These are phyloP conservation scores for Blastomyces percursus DNA, from an alignment of 2,329 filamentous ascomycete genomes.

Conservation along the genomic window DNA sequence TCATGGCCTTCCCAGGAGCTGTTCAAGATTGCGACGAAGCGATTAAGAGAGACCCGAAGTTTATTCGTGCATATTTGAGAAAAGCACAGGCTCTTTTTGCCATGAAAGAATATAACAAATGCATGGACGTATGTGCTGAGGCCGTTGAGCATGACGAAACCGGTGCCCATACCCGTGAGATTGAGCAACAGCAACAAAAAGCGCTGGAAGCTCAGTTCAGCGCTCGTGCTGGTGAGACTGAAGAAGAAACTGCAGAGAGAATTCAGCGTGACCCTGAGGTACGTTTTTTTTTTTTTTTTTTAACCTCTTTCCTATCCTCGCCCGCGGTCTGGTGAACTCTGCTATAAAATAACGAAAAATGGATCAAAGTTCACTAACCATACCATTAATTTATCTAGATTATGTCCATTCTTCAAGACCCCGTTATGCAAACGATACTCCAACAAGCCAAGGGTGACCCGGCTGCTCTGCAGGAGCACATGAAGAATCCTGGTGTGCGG, in stretches of 20 bases:
- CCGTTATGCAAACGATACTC: slow-evolving; percentile 93
- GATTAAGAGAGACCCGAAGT: slow-evolving; percentile 80
- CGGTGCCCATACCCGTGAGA: slow-evolving; percentile 77
- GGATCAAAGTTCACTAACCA: slow-evolving; percentile 11
- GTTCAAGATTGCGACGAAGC: slow-evolving; percentile 86
- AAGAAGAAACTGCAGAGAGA: slow-evolving; percentile 87
- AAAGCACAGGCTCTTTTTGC: slow-evolving; percentile 93
- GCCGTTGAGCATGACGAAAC: slow-evolving; percentile 66
- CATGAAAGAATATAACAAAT: slow-evolving; percentile 97
- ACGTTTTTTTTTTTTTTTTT: slow-evolving; percentile 26
- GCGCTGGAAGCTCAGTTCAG: slow-evolving; percentile 82
- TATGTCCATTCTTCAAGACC: slow-evolving; percentile 83
- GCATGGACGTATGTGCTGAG: slow-evolving; percentile 76
- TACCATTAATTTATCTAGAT: slow-evolving; percentile 43
- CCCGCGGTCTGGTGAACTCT: neutral
- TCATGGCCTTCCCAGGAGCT: slow-evolving; percentile 88
- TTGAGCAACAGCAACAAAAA: slow-evolving; percentile 90
- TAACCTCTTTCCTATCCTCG: no score
- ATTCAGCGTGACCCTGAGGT: slow-evolving; percentile 86
- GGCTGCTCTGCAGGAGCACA: slow-evolving; percentile 86
- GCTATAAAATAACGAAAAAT: neutral
- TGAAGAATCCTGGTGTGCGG: slow-evolving; percentile 79
- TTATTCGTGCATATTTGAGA: slow-evolving; percentile 91
- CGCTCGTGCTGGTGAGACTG: slow-evolving; percentile 83
- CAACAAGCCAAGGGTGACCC: slow-evolving; percentile 94